phyloP scores from a whole-genome alignment of 2,329 filamentous ascomycete species.

The Calcarisporium arbuscula region DNA sequence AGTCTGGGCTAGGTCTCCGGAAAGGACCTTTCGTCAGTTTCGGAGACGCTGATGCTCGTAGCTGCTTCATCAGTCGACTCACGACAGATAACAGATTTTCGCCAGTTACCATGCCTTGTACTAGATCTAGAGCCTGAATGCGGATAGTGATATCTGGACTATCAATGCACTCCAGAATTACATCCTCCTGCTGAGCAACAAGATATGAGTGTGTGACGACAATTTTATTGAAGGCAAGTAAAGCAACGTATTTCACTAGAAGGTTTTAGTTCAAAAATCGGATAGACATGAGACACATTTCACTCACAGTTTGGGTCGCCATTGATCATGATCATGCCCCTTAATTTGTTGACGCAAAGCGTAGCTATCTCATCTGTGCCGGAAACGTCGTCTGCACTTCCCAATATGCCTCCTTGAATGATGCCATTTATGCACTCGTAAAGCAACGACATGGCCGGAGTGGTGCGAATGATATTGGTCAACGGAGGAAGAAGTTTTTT shows the following conservation, averaged over 20 bases:
- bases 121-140: conserved; percentile 83
- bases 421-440: conserved; percentile 99
- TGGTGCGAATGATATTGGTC: conserved; percentile 89
- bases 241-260: conserved; percentile 89
- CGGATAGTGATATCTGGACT: conserved; percentile 94
- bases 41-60: conserved; percentile 57
- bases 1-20: conserved; percentile 35
- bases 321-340: conserved; percentile 90
- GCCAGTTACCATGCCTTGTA: conserved; percentile 85
- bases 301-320: conserved; percentile 84
- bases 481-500: conserved; percentile 87
- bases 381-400: conserved; percentile 68
- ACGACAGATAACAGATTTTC: conserved; percentile 83
- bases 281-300: too few species aligned
- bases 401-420: conserved; percentile 90
- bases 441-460: conserved; percentile 92
- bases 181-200: conserved; percentile 88
- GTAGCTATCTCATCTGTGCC: conserved; percentile 89
- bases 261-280: conserved; percentile 11
- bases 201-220: conserved; percentile 81
- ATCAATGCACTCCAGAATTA: conserved; percentile 93
- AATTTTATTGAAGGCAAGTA: conserved; percentile 93
- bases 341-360: conserved; percentile 84
- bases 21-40: conserved; percentile 36
- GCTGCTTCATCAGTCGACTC: conserved; percentile 78